Conservation (phyloP, 106 monocot species). For the Platanthera zijinensis region DNA sequence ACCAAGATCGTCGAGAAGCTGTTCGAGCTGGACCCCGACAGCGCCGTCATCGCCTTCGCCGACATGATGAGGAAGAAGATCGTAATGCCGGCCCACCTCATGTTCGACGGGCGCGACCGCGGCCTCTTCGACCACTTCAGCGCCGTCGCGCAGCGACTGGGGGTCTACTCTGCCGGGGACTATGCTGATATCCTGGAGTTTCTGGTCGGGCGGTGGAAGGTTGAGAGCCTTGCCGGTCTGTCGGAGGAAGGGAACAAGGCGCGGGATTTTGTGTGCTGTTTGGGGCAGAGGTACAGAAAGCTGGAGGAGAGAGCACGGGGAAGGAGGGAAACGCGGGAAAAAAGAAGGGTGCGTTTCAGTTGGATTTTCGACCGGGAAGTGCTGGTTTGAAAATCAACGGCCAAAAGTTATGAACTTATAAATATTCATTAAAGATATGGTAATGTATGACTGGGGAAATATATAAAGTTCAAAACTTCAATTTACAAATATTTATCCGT, state of each 20-base stretch:
- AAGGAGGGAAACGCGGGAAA: conserved; percentile 10
- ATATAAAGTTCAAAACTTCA: no score
- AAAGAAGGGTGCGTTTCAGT: conserved; percentile 38
- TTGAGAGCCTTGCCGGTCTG: conserved; percentile 37
- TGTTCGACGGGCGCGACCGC: conserved; percentile 59
- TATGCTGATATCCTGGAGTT: conserved; percentile 70
- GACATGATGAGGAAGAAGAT: conserved; percentile 77
- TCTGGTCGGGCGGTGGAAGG: conserved; percentile 50
- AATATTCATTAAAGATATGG: no score
- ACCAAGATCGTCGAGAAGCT: conserved; percentile 43
- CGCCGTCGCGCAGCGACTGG: conserved; percentile 53
- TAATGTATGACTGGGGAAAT: no score
- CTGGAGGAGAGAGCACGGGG: conserved; percentile 51
- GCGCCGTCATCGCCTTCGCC: conserved; percentile 44
- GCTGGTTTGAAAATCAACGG: not conserved
- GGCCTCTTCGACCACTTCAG: conserved; percentile 51
- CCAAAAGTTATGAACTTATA: no score
- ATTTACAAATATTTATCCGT: no score
- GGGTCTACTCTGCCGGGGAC: conserved; percentile 61
- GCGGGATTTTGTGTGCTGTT: conserved; percentile 63
- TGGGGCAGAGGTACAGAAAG: conserved; percentile 41
- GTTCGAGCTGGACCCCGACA: conserved; percentile 51
- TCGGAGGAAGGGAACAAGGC: conserved; percentile 13
- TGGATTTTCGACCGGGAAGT: conserved; percentile 55
- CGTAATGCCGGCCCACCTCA: conserved; percentile 79